Conservation (phyloP, 495 filamentous ascomycete species). For the Tuber calosporum region DNA sequence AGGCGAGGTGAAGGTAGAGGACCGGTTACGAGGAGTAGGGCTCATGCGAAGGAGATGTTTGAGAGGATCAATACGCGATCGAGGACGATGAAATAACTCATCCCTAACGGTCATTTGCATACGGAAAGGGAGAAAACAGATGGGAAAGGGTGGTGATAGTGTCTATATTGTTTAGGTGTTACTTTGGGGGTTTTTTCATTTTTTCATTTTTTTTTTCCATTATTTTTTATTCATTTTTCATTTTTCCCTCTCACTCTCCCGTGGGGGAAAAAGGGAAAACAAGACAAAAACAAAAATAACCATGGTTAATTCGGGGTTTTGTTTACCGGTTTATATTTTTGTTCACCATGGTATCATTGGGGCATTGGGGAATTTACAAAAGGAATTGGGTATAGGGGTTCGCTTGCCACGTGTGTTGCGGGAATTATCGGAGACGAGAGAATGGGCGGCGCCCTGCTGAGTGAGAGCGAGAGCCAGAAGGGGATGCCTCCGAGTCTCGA, state of each 20-base stretch:
- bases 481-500: not conserved
- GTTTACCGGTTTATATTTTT: not conserved
- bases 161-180: conserved; percentile 5
- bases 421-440: not conserved
- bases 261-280: not conserved
- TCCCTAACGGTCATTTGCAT: not conserved
- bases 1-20: not conserved
- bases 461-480: not conserved
- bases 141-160: not conserved
- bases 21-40: not conserved
- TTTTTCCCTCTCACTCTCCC: not conserved
- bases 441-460: not conserved
- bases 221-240: not conserved
- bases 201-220: not conserved
- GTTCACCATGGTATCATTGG: not conserved
- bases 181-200: not conserved
- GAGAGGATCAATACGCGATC: not conserved
- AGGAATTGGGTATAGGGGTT: not conserved
- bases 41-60: not conserved
- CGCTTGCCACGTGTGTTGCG: not conserved
- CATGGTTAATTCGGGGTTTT: not conserved
- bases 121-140: not conserved
- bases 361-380: not conserved
- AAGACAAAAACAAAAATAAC: not conserved
- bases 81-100: not conserved